These are phyloP conservation scores for Leccinum subfulvum DNA, from an alignment of 1,284 basidiomycete species.

Conservation along the genomic window DNA sequence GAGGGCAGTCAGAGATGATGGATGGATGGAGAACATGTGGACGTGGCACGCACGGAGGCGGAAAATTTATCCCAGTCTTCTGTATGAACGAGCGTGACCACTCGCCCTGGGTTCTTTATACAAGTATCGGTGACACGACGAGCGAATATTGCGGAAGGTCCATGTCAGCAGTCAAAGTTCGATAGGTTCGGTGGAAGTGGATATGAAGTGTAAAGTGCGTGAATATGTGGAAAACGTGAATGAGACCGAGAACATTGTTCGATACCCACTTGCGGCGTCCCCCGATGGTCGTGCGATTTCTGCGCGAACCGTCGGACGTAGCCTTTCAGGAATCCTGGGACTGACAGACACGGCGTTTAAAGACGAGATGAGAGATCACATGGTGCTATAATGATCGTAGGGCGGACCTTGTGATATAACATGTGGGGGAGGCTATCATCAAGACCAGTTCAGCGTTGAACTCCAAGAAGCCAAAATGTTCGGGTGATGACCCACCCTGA, in stretches of 20 bases:
- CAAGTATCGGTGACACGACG: not conserved
- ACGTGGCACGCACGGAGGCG: constrained; percentile 44
- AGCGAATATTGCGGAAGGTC: not conserved
- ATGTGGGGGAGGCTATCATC: constrained; percentile 70
- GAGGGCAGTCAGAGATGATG: not conserved
- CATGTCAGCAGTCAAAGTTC: not conserved
- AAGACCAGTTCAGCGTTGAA: not conserved
- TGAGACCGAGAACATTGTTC: not conserved
- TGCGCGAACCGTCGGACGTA: constrained; percentile 87
- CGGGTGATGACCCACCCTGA: constrained; percentile 52
- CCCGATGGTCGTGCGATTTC: constrained; percentile 83
- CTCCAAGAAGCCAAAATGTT: not conserved
- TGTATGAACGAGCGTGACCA: constrained; percentile 84
- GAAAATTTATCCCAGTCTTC: constrained; percentile 80
- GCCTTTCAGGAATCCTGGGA: constrained; percentile 80
- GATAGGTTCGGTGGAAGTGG: not conserved
- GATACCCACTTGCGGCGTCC: constrained; percentile 66
- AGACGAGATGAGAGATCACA: not conserved
- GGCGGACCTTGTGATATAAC: constrained; percentile 54
- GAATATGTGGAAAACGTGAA: not conserved
- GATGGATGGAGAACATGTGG: not conserved
- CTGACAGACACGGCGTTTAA: constrained; percentile 35
- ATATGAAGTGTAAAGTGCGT: not conserved
- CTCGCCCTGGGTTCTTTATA: constrained; percentile 71
- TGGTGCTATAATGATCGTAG: not conserved